Conservation (phyloP, 1,284 basidiomycete species). For the Trichosporon sp. region DNA sequence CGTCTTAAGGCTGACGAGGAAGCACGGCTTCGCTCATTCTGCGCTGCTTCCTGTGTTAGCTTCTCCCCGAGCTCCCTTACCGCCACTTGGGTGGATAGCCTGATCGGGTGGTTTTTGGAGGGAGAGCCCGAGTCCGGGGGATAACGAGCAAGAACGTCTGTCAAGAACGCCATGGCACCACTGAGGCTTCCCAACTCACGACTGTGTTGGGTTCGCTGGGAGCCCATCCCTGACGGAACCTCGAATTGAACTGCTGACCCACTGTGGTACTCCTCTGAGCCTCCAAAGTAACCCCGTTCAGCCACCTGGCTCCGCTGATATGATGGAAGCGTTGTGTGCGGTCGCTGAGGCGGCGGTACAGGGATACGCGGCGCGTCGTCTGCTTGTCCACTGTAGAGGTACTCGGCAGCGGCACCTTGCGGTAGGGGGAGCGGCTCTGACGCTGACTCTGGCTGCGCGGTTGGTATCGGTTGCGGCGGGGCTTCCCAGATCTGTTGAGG, state of each 20-base stretch:
- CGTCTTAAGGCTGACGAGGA: not conserved
- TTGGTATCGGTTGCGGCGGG: not conserved
- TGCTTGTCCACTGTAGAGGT: not conserved
- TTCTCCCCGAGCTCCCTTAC: not conserved
- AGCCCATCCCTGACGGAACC: not conserved
- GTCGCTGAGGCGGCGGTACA: not conserved
- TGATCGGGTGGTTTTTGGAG: not conserved
- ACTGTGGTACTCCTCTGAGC: not conserved
- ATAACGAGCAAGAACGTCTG: not conserved
- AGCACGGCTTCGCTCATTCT: not conserved
- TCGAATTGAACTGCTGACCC: not conserved
- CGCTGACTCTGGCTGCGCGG: not conserved
- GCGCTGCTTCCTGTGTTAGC: not conserved
- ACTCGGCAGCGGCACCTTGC: not conserved
- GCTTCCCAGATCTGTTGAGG: not conserved
- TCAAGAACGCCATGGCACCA: not conserved
- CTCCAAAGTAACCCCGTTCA: not conserved
- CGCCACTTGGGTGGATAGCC: not conserved
- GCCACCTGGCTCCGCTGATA: constrained; percentile 6
- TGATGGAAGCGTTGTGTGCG: not conserved
- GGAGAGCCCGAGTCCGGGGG: not conserved
- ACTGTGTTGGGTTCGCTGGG: not conserved
- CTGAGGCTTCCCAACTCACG: not conserved
- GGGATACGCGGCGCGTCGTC: not conserved
- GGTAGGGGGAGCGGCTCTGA: not conserved